Evolutionary conservation across 768 basidiomycete species (phyloP).

Genomic region (Kwoniella mangroviensis): DNA sequence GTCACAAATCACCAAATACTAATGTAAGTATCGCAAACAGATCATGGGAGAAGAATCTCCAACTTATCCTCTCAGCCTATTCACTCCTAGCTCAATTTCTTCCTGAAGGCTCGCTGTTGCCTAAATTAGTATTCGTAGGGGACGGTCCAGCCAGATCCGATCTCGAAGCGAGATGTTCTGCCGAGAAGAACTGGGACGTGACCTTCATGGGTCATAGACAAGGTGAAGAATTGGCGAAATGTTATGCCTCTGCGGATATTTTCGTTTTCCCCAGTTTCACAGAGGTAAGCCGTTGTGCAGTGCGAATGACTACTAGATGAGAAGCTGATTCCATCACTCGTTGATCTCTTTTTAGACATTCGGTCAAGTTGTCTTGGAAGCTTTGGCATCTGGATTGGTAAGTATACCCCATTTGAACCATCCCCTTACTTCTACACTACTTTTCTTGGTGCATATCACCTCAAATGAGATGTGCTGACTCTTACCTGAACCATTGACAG

Average conservation of each 20-base stretch:
- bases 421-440: too few species aligned
- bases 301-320: too few species aligned
- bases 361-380: slow-evolving; percentile 62
- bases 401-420: too few species aligned
- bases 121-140: slow-evolving; percentile 60
- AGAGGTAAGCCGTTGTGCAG: slow-evolving; percentile 52
- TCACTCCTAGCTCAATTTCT: slow-evolving; percentile 45
- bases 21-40: slow-evolving; percentile 19
- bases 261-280: slow-evolving; percentile 61
- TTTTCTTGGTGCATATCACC: too few species aligned
- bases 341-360: slow-evolving; percentile 39
- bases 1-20: too few species aligned
- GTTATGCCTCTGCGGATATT: slow-evolving; percentile 61
- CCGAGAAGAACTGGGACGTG: slow-evolving; percentile 53
- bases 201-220: slow-evolving; percentile 59
- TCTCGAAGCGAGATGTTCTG: slow-evolving; percentile 53
- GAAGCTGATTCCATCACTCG: too few species aligned
- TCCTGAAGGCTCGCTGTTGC: slow-evolving; percentile 29
- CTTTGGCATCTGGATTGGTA: slow-evolving; percentile 60
- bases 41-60: slow-evolving; percentile 62
- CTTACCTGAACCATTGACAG: background rate
- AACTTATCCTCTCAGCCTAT: slow-evolving; percentile 59
- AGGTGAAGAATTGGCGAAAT: slow-evolving; percentile 58
- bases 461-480: too few species aligned
- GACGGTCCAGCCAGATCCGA: slow-evolving; percentile 59